phyloP scores from a whole-genome alignment of 2,329 filamentous ascomycete species.

The Colletotrichum liaoningense region DNA sequence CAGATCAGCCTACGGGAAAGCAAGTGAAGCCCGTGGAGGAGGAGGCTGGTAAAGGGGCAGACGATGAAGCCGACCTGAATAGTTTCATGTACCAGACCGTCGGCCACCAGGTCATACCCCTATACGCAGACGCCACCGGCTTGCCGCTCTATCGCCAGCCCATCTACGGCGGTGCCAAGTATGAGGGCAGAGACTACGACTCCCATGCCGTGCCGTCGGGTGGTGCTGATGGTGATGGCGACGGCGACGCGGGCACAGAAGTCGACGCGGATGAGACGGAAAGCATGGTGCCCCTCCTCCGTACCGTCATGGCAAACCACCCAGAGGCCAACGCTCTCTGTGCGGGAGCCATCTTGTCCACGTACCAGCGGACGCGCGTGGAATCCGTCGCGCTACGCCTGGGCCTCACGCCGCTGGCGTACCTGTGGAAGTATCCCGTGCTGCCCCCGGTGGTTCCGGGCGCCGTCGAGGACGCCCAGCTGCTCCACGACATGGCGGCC shows the following conservation, averaged over 20 bases:
- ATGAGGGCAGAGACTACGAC: conserved; percentile 78
- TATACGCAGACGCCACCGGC: conserved; percentile 82
- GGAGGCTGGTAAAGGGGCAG: conserved; percentile 26
- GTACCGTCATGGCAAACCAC: conserved; percentile 72
- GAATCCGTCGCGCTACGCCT: conserved; percentile 90
- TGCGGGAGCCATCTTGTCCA: conserved; percentile 92
- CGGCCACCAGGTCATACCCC: conserved; percentile 85
- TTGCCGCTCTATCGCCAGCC: conserved; percentile 86
- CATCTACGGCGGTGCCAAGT: conserved; percentile 78
- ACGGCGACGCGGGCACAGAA: conserved; percentile 10
- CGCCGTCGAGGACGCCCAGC: conserved; percentile 57
- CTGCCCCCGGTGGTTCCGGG: conserved; percentile 64
- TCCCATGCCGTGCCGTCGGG: conserved; percentile 39
- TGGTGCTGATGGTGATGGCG: conserved; percentile 16
- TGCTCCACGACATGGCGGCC: conserved; percentile 84
- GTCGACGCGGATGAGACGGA: conserved; percentile 83
- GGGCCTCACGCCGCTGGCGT: conserved; percentile 85
- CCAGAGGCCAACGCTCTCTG: conserved; percentile 88
- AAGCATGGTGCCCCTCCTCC: conserved; percentile 83
- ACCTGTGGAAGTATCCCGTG: conserved; percentile 90
- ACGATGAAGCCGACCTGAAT: conserved; percentile 72
- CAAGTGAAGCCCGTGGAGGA: neutral
- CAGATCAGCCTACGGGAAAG: neutral
- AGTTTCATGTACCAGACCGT: conserved; percentile 99
- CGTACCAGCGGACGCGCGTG: conserved; percentile 95